A percentile compares a stretch with the other conserved stretches of the same genome.
Evolutionary conservation across 805 yeast genomes (phyloP).

Genomic region (Kodamaea neixiangensis): DNA sequence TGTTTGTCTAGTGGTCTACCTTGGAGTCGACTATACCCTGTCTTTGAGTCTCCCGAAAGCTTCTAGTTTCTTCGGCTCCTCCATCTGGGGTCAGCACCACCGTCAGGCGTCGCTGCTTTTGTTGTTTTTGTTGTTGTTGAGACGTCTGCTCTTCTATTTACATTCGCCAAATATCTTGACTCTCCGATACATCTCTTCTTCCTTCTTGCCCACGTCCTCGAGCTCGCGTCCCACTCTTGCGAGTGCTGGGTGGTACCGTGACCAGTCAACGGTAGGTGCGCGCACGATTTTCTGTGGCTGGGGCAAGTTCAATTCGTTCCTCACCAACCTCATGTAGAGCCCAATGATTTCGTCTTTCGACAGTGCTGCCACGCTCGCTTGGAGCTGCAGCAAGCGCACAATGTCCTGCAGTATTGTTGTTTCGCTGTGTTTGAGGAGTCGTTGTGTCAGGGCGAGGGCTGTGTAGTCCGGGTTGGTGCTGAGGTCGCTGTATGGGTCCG

Average conservation of each 20-base stretch:
- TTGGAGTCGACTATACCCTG: not conserved
- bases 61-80: not conserved
- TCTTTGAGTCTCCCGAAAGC: not conserved
- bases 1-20: too few relatives aligned
- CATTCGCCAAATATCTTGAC: slow-evolving; percentile 26
- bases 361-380: slow-evolving; percentile 20
- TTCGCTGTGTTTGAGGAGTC: slow-evolving; percentile 27
- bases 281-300: slow-evolving; percentile 32
- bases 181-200: slow-evolving; percentile 21
- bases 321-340: slow-evolving; percentile 36
- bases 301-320: slow-evolving; percentile 36
- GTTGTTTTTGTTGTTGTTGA: not conserved
- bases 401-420: slow-evolving; percentile 31
- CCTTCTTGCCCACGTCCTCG: slow-evolving; percentile 12
- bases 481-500: slow-evolving; percentile 14
- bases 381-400: slow-evolving; percentile 30
- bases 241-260: slow-evolving; percentile 36
- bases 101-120: not conserved
- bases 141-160: slow-evolving; percentile 3
- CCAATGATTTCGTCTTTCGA: slow-evolving; percentile 27
- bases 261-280: slow-evolving; percentile 40
- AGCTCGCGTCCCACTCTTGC: slow-evolving; percentile 23
- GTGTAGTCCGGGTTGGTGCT: slow-evolving; percentile 38
- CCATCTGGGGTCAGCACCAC: not conserved
- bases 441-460: slow-evolving; percentile 33